Evolutionary conservation across 1,284 basidiomycete species (phyloP), one percentile per base, ranked within the genome.

Genomic region (Moesziomyces sp.): DNA sequence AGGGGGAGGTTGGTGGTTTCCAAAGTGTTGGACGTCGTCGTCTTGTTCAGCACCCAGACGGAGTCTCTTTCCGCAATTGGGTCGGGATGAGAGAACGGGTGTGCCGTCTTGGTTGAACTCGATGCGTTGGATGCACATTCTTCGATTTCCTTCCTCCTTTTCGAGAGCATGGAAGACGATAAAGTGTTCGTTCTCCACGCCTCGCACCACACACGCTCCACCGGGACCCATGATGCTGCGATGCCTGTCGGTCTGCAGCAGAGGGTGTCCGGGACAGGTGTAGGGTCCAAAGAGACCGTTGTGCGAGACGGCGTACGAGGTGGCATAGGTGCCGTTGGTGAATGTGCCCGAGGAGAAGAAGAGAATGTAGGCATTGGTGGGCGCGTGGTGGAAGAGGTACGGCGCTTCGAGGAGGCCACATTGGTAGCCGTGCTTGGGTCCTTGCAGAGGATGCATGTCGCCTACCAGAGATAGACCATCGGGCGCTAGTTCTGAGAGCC

Each of bases 331-430:
- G 23, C 60, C 59, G 5, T 75, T 77, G 45, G 63, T 63, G 51
- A 74, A 79, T 3, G 75, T 76, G 23, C 77, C 77, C 3, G 62
- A 64, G 16, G 75, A 76, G 59, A 74, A 79, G 59, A 79, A 79
- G 52, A 78, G 78, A 45, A 70, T 52, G 56, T 79, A 79, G 30
- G 73, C 58, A n/a, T 66, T 56, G 52, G 56, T 69, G 5, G 62
- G 55, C 2, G 47, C 28, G 44, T 78, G 76, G 51, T 72, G 64
- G 46, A 66, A 53, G 28, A 79, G 68, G 58, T 79, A 79, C 1
- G 78, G 78, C 3, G 76, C 76, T 58, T 79, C 76, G 46, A 79
- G 48, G 5, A 79, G 55, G 23, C 67, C 64, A 33, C 57, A 28
- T 38, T 79, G 78, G 45, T 72, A 78, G 9, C 33, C 24, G 30